phyloP scores from a whole-genome alignment of 805 yeast genomes.

The Naumovozyma baii region DNA sequence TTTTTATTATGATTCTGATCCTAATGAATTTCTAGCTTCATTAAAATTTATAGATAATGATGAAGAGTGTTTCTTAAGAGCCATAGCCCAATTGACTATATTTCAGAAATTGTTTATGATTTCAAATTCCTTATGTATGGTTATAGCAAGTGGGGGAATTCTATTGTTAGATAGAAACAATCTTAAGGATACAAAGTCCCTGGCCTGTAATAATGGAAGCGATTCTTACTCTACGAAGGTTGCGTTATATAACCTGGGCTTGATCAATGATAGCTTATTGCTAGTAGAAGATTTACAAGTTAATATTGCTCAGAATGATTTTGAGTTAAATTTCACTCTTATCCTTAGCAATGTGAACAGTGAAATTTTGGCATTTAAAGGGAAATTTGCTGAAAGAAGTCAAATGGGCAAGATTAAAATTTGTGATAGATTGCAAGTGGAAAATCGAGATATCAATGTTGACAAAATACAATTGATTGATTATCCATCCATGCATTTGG shows the following conservation, averaged over 20 bases:
- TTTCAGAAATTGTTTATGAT: conserved; percentile 19
- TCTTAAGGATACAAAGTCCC: conserved; percentile 6
- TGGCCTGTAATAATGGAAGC: conserved; percentile 3
- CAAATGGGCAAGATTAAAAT: not conserved
- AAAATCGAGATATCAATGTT: not conserved
- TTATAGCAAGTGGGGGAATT: conserved; percentile 19
- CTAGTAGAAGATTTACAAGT: conserved; percentile 7
- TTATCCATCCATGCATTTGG: not conserved
- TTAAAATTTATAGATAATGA: too few species aligned
- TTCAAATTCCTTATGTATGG: conserved; percentile 14
- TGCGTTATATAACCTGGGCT: conserved; percentile 16
- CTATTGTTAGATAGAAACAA: conserved; percentile 14
- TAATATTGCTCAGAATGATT: conserved; percentile 1
- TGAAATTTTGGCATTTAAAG: conserved; percentile 16
- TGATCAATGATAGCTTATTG: conserved; percentile 18
- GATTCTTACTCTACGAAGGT: conserved; percentile 9
- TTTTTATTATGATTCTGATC: conserved; percentile 1
- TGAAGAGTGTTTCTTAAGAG: not conserved
- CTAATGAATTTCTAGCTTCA: not conserved
- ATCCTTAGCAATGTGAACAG: conserved; percentile 15
- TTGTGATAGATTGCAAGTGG: not conserved
- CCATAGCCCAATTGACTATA: not conserved
- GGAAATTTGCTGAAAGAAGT: conserved; percentile 7
- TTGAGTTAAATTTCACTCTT: conserved; percentile 8
- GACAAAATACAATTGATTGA: not conserved